Percentiles rank a stretch among this genome's conserved stretches.
Evolutionary conservation across 257 asterid species (phyloP).

Genomic region (Osmanthus fragrans): DNA sequence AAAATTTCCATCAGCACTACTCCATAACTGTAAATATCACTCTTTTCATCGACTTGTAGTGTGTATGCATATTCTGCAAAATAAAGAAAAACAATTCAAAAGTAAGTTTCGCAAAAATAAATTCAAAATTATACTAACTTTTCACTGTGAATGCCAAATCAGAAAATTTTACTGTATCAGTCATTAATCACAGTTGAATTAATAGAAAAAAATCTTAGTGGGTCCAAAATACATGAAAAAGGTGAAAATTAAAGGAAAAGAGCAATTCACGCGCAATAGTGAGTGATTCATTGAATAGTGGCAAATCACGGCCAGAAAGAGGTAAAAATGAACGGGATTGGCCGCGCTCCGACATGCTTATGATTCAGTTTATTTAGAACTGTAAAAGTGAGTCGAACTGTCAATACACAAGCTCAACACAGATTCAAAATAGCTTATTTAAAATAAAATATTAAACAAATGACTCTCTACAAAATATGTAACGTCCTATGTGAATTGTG

Average conservation of each 20-base stretch:
- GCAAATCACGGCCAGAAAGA: conserved; percentile 41
- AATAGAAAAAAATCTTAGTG: conserved; percentile 41
- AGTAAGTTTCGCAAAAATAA: not conserved
- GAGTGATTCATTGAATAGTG: conserved; percentile 18
- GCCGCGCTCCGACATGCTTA: conserved; percentile 27
- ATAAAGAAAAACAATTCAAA: not conserved
- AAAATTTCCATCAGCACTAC: conserved; percentile 80
- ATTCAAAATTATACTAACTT: not conserved
- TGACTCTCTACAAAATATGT: too few species aligned
- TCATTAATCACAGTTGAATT: not conserved
- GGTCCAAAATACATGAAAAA: conserved; percentile 48
- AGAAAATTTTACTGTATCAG: not conserved
- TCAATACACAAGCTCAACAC: too few species aligned
- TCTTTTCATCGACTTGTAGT: conserved; percentile 89
- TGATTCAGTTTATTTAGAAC: not conserved
- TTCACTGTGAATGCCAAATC: too few species aligned
- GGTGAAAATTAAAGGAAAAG: conserved; percentile 38
- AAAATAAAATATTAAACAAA: too few species aligned
- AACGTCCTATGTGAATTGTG: too few species aligned
- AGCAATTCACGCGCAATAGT: conserved; percentile 48
- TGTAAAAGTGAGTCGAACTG: too few species aligned
- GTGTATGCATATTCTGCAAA: conserved; percentile 86
- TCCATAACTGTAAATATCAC: conserved; percentile 92
- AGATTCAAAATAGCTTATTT: too few species aligned
- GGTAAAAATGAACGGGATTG: conserved; percentile 14